These are phyloP conservation scores for Aethionema arabicum DNA, from an alignment of 345 rosid species.

Conservation along the genomic window DNA sequence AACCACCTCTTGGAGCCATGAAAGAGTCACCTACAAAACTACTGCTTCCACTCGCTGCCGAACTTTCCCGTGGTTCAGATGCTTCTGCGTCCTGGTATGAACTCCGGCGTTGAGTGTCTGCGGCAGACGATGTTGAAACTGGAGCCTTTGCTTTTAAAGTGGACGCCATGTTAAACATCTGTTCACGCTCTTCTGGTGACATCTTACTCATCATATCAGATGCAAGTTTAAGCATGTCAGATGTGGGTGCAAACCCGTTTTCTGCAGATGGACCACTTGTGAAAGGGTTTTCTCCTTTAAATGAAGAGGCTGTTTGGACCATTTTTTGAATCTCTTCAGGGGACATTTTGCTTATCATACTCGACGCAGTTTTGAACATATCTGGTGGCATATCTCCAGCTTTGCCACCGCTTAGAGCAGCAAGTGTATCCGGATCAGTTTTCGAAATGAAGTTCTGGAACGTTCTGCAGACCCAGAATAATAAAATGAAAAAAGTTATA, in stretches of 20 bases:
- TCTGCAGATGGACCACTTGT: slow-evolving; percentile 36
- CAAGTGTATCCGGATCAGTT: slow-evolving; percentile 67
- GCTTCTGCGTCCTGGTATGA: slow-evolving; percentile 32
- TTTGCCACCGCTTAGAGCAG: slow-evolving; percentile 69
- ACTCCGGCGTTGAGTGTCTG: slow-evolving; percentile 22
- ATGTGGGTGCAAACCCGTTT: slow-evolving; percentile 51
- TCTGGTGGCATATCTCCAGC: slow-evolving; percentile 75
- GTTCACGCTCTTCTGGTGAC: slow-evolving; percentile 76
- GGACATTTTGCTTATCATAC: slow-evolving; percentile 86
- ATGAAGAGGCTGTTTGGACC: slow-evolving; percentile 79
- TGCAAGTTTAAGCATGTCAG: slow-evolving; percentile 84
- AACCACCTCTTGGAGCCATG: slow-evolving; percentile 42
- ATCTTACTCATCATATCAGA: slow-evolving; percentile 80
- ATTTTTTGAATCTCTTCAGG: slow-evolving; percentile 86
- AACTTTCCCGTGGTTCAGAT: slow-evolving; percentile 34
- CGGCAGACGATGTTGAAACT: slow-evolving; percentile 39
- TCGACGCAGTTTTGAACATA: slow-evolving; percentile 79
- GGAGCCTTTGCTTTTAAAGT: slow-evolving; percentile 48
- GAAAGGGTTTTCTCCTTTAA: slow-evolving; percentile 53
- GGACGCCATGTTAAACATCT: slow-evolving; percentile 85
- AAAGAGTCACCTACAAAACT: slow-evolving; percentile 44
- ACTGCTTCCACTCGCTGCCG: slow-evolving; percentile 38
- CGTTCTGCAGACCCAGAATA: slow-evolving; percentile 47
- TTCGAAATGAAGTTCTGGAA: slow-evolving; percentile 77
- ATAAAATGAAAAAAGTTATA: not conserved